phyloP scores from a whole-genome alignment of 1,284 basidiomycete species.

The Pyrrhoderma noxium region DNA sequence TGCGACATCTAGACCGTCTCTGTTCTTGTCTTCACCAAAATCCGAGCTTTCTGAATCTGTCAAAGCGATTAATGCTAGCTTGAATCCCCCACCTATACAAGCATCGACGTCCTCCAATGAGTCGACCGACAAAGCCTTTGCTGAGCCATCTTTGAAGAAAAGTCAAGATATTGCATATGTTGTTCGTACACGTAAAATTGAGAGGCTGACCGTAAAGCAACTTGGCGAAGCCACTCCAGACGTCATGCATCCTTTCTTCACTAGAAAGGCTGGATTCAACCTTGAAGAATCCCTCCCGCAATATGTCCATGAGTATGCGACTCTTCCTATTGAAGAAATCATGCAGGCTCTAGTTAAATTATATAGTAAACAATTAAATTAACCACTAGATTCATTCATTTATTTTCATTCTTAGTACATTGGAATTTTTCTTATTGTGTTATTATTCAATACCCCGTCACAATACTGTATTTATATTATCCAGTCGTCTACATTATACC shows the following conservation, averaged over 20 bases:
- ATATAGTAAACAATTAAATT: constrained; percentile 69
- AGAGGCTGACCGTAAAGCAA: constrained; percentile 73
- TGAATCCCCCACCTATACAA: not conserved
- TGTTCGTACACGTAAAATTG: constrained; percentile 51
- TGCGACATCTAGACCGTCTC: not conserved
- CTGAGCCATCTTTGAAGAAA: constrained; percentile 21
- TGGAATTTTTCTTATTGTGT: not conserved
- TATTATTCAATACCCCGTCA: not conserved
- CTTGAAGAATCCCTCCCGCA: constrained; percentile 76
- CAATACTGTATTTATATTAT: no score
- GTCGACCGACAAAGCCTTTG: not conserved
- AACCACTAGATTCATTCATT: not conserved
- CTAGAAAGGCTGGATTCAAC: constrained; percentile 76
- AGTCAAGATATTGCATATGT: constrained; percentile 39
- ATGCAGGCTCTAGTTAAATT: constrained; percentile 76
- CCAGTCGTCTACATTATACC: no score
- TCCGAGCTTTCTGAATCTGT: not conserved
- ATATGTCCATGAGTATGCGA: constrained; percentile 83
- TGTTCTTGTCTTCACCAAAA: not conserved
- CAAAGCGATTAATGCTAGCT: not conserved
- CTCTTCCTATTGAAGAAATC: constrained; percentile 74
- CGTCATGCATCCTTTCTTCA: constrained; percentile 81
- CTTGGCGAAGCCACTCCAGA: constrained; percentile 83
- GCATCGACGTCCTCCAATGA: not conserved
- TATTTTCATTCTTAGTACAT: not conserved